Base-by-base conservation (phyloP, 2,329 filamentous ascomycete species). In the Colletotrichum sp. region DNA sequence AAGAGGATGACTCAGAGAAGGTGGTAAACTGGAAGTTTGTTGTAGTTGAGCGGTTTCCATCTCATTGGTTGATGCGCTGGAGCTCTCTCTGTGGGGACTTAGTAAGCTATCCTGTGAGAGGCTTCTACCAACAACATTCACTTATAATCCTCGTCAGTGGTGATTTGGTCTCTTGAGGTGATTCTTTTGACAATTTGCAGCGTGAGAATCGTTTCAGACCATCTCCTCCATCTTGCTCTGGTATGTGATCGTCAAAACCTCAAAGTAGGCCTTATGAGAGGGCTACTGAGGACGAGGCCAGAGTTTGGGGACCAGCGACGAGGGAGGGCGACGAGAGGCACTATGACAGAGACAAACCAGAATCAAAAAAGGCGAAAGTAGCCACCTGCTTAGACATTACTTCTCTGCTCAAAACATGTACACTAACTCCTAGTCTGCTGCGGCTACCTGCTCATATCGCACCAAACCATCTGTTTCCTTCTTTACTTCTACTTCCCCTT, bases 11-110 rank as follows among this genome's bases (percentile, higher is more conserved):
- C 14, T 13, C 9, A 8, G 64, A 12, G 48, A 9, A 24, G 21
- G 43, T 72, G 21, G 24, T 3, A 59, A 60, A 30, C 21, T 60
- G 32, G 32, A 43, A 18, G 24, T 60, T 43, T 65, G 43, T 64
- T 68, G 74, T 24, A 61, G 74, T 69, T 74, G 74, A 68, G 74
- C 28, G 64, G 30, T 69, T 69, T 76, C 64, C 34, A 48, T 69
- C 71, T 28, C 34, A 75, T 75, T 75, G 74, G 71, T 26, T 60
- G 28, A 52, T 1, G 24, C 24, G 21, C 28, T 52, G 21, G 34
- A 65, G 26, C 36, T 48, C 63, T n/a, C 24, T 68, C 34, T 64
- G 63, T 43, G 43, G 64, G 63, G 65, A 73, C 70, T 76, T 76
- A 76, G 74, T 76, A 76, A 76, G 74, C 74, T 60, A 34, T 63